Base-by-base conservation (phyloP, 805 yeast species). In the Saccharomycopsis javanensis region DNA sequence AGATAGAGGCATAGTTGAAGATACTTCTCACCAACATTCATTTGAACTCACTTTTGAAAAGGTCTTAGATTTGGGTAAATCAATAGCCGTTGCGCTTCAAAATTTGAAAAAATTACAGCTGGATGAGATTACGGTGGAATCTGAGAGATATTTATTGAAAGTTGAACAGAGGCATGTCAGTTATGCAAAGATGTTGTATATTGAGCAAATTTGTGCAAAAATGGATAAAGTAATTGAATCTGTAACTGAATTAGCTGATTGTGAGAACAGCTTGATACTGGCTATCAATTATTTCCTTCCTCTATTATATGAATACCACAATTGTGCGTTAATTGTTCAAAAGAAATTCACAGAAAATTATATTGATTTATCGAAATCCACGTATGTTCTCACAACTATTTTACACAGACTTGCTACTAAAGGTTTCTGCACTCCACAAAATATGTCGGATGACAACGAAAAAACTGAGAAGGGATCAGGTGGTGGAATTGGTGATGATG, bases 351-450 rank as follows among this genome's bases (percentile, higher is more conserved):
- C 78, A 51, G 62, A 63, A 0, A 75, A 81, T 64, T 87, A 87
- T 65, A 60, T 69, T 20, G 75, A 78, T 30, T 71, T 81, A 8
- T 75, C 88, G 4, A 80, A 80, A 60, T 85, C 90, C 7, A 75
- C 89, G 0, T 85, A 73, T 64, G 72, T 80, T 38, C 70, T 94
- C 53, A 64, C 85, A 7, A 71, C 75, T 5, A 66, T 83, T 6
- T 75, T 94, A 38, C 72, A 76, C 60, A 77, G 77, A 6, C 70
- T 94, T 30, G 81, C 96, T 0, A 80, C 80, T 13, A 79, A 85
- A 56, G 99, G 99, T 0, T 91, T 90, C 78, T 94, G 99, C 67
- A 80, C 95, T 1, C 99, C 99, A 11, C 86, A 87, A 65, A 86
- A 86, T 5, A 67, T 74, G 5, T 77, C 78, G 23, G 85, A 83